Evolutionary conservation across 805 yeast species (phyloP).

Genomic region (Saccharomycopsis microspora): DNA sequence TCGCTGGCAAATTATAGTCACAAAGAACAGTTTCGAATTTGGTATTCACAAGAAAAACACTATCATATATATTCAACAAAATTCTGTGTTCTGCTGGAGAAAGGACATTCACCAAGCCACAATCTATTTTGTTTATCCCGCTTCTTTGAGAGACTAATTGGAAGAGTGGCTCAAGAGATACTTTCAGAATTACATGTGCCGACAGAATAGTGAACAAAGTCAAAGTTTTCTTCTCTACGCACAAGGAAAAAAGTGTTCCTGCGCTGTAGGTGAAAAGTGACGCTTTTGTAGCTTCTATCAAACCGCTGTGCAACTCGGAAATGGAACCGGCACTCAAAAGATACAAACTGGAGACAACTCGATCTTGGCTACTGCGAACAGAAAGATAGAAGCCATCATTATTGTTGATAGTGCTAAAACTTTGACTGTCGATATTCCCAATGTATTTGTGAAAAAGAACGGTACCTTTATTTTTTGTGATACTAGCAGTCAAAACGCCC

Average conservation of each 20-base stretch:
- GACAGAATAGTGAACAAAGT: constrained; percentile 1
- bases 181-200: background rate
- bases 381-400: constrained; percentile 7
- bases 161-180: constrained; percentile 1
- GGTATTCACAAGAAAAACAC: constrained; percentile 9
- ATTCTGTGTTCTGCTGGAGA: constrained; percentile 11
- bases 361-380: background rate
- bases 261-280: constrained; percentile 3
- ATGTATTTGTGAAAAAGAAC: background rate
- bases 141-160: background rate
- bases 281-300: background rate
- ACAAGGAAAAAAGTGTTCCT: constrained; percentile 5
- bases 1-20: constrained; percentile 4
- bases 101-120: background rate
- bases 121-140: background rate
- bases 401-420: background rate
- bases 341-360: background rate
- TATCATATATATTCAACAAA: constrained; percentile 3
- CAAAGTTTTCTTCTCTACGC: background rate
- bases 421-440: background rate
- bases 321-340: constrained; percentile 1
- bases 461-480: background rate
- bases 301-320: constrained; percentile 2
- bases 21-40: constrained; percentile 11
- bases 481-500: background rate